phyloP scores from a whole-genome alignment of 2,329 filamentous ascomycete genomes.

The Myotisia sp. region DNA sequence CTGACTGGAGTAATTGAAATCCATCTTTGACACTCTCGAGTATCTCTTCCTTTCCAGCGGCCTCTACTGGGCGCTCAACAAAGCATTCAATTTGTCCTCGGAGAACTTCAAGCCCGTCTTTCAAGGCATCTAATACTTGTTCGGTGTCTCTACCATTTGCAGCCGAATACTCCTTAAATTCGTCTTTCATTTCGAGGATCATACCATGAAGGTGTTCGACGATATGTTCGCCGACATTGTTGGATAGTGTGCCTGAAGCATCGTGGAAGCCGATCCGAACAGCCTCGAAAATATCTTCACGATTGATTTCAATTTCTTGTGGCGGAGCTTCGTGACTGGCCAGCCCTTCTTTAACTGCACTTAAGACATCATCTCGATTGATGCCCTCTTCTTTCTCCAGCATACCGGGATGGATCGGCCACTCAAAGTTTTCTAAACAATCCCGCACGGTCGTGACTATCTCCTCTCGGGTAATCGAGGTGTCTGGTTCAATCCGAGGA shows the following conservation, averaged over 20 bases:
- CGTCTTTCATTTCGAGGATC: slow-evolving; percentile 46
- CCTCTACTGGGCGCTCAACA: slow-evolving; percentile 56
- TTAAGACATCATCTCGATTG: slow-evolving; percentile 15
- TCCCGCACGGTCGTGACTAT: slow-evolving; percentile 72
- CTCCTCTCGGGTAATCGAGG: slow-evolving; percentile 62
- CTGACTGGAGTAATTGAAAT: slow-evolving; percentile 45
- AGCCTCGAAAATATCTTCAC: slow-evolving; percentile 43
- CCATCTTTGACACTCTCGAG: slow-evolving; percentile 37
- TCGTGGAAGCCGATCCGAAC: slow-evolving; percentile 44
- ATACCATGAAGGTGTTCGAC: slow-evolving; percentile 43
- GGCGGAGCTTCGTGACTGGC: slow-evolving; percentile 26
- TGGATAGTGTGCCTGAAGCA: slow-evolving; percentile 37
- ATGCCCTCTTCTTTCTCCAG: slow-evolving; percentile 20
- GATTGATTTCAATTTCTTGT: slow-evolving; percentile 46
- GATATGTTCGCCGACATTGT: slow-evolving; percentile 41
- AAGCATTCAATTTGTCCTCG: slow-evolving; percentile 69
- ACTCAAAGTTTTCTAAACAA: slow-evolving; percentile 73
- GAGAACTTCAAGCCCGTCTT: slow-evolving; percentile 71
- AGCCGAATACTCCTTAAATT: slow-evolving; percentile 65
- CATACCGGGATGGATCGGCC: slow-evolving; percentile 40
- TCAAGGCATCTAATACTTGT: slow-evolving; percentile 74
- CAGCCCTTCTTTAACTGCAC: slow-evolving; percentile 18
- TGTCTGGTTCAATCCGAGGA: slow-evolving; percentile 55
- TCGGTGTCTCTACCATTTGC: slow-evolving; percentile 71
- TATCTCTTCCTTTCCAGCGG: slow-evolving; percentile 55